These are phyloP conservation scores for Stenogyne calaminthoides DNA, from an alignment of 305 asterid genomes.

Conservation along the genomic window DNA sequence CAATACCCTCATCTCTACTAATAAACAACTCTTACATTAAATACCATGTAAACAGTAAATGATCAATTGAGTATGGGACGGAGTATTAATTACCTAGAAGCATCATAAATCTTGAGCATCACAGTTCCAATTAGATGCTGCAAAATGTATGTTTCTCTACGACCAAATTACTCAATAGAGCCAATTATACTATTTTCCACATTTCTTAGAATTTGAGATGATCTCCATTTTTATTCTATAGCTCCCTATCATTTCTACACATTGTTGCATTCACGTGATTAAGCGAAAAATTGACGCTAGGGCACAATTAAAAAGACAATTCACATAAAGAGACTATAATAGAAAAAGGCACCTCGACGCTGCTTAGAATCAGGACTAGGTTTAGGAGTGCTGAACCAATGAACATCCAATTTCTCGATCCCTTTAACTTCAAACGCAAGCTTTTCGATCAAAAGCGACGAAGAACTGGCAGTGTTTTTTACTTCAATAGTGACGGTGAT, in stretches of 20 bases:
- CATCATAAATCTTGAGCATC: neutral
- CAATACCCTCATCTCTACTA: no score
- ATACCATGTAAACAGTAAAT: no score
- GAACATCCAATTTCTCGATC: constrained; percentile 81
- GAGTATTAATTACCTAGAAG: neutral
- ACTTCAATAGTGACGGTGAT: constrained; percentile 57
- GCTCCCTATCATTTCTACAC: constrained; percentile 23
- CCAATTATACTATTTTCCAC: neutral
- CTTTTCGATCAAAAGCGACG: constrained; percentile 62
- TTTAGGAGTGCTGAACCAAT: constrained; percentile 76
- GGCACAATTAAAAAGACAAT: neutral
- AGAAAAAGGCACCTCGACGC: constrained; percentile 48
- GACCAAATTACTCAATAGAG: neutral
- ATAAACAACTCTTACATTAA: no score
- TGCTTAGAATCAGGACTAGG: constrained; percentile 54
- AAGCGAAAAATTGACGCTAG: constrained; percentile 5
- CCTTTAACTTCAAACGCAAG: constrained; percentile 75
- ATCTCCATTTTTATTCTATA: constrained; percentile 14
- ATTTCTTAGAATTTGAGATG: no score
- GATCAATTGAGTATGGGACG: no score
- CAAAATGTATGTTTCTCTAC: constrained; percentile 11
- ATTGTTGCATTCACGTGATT: neutral
- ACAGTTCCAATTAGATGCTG: neutral
- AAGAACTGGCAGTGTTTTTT: constrained; percentile 47
- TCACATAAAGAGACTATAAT: neutral